Evolutionary conservation across 164 flowering plant species (phyloP), one percentile per base, ranked within the genome.

Genomic region (Piper longum): DNA sequence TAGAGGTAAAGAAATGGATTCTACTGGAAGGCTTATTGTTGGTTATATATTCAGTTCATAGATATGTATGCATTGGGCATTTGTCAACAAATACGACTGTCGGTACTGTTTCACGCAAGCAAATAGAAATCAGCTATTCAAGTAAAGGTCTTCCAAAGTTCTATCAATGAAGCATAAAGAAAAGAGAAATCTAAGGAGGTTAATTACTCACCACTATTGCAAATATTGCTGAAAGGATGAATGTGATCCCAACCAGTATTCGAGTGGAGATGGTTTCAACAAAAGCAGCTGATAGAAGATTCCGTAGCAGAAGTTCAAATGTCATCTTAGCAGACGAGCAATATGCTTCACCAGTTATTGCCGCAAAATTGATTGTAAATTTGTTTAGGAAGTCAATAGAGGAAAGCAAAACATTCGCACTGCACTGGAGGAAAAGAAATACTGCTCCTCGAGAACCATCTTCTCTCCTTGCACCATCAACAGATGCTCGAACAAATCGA

Each of bases 261-360:
- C 86, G 84, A 7, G 82, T 72, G 14, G 88, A 84, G 57, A 82
- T 75, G 5, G 84, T 84, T 66, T 84, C 88, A 62, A 82, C 88
- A 71, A 84, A 77, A 60, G 75, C 85, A 68, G 85, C 78, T 57
- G 88, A 82, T 65, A 82, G 84, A 59, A 84, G 88, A 65, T 82
- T 82, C 19, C 88, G 84, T 60, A 65, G 77, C 43, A 82, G 69
- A 63, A 84, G 85, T 70, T 82, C 88, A 57, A 82, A 80, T 52
- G 85, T 80, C 88, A 82, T 78, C 69, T 73, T 79, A 13, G 88
- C 81, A 67, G 81, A 76, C 7, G 82, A 59, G 73, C 85, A 84
- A 65, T 79, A 84, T 39, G 78, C 71, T 64, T 82, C 84, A 61
- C 88, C 85, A 39, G 84, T 79, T 58, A 84, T 76, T 64, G 88